Evolutionary conservation across 169 alveolate genomes (phyloP).

Genomic region (Eimeria necatrix): DNA sequence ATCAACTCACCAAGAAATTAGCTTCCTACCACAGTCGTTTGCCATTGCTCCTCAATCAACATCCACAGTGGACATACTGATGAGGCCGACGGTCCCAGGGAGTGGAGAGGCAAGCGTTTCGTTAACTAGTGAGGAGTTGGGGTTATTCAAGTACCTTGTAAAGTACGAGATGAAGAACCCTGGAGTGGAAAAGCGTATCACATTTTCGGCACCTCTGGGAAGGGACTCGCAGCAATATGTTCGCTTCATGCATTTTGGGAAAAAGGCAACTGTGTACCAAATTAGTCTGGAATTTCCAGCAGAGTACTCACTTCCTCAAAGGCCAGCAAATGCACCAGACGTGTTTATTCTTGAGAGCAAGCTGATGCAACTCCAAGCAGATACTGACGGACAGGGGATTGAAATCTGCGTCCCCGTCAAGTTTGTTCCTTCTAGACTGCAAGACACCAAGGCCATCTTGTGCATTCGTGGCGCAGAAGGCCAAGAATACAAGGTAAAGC

Average conservation of each 20-base stretch:
- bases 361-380: conserved; percentile 59
- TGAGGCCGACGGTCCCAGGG: conserved; percentile 75
- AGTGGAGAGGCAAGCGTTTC: conserved; percentile 54
- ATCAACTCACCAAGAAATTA: conserved; percentile 65
- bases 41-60: conserved; percentile 58
- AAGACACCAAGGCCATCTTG: conserved; percentile 82
- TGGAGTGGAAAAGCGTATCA: conserved; percentile 71
- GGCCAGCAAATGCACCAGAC: conserved; percentile 22
- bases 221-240: conserved; percentile 55
- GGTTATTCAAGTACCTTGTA: conserved; percentile 69
- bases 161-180: conserved; percentile 48
- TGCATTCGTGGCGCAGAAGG: conserved; percentile 80
- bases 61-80: conserved; percentile 53
- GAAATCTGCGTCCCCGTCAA: conserved; percentile 74
- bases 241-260: conserved; percentile 81
- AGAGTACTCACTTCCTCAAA: conserved; percentile 31
- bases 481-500: conserved; percentile 80
- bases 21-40: conserved; percentile 70
- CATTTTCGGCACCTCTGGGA: conserved; percentile 81
- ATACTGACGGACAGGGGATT: conserved; percentile 60
- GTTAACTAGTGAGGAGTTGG: conserved; percentile 76
- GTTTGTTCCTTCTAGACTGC: conserved; percentile 83
- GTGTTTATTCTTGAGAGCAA: conserved; percentile 66
- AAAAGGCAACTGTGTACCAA: conserved; percentile 66
- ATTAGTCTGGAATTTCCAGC: conserved; percentile 63